These are phyloP conservation scores for Metschnikowia rubicola DNA, from an alignment of 805 yeast species.

Conservation along the genomic window DNA sequence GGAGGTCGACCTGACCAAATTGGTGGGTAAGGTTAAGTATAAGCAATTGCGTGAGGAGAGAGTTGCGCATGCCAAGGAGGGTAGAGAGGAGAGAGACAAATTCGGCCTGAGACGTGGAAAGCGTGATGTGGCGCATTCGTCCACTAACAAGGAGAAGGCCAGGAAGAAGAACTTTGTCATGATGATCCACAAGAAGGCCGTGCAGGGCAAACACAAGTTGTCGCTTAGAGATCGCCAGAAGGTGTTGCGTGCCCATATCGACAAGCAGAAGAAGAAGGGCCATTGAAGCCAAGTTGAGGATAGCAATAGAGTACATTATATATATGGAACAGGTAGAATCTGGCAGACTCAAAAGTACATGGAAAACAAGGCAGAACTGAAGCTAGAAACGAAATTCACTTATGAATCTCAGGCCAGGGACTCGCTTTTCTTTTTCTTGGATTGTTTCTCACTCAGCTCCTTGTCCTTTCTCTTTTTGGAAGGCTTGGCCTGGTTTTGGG, in stretches of 20 bases:
- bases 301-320: constrained; percentile 9
- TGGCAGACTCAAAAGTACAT: constrained; percentile 7
- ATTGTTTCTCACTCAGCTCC: constrained; percentile 13
- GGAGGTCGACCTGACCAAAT: constrained; percentile 69
- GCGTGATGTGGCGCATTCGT: constrained; percentile 71
- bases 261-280: constrained; percentile 88
- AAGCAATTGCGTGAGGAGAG: constrained; percentile 90
- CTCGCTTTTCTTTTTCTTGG: constrained; percentile 19
- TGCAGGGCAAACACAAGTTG: constrained; percentile 88
- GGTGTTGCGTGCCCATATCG: constrained; percentile 78
- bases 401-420: background rate
- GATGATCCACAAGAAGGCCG: constrained; percentile 95
- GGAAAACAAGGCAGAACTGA: constrained; percentile 14
- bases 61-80: constrained; percentile 81
- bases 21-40: constrained; percentile 76
- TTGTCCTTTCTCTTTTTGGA: constrained; percentile 18
- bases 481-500: constrained; percentile 9
- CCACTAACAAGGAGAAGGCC: constrained; percentile 94
- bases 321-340: constrained; percentile 6
- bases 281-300: constrained; percentile 30
- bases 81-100: constrained; percentile 88
- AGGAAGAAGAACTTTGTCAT: constrained; percentile 98
- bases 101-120: constrained; percentile 87
- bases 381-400: constrained; percentile 1
- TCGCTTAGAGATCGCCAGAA: constrained; percentile 89